Percentiles rank a stretch among this genome's conserved stretches.
phyloP scores from a whole-genome alignment of 345 rosid genomes.

The Brassica cretica region DNA sequence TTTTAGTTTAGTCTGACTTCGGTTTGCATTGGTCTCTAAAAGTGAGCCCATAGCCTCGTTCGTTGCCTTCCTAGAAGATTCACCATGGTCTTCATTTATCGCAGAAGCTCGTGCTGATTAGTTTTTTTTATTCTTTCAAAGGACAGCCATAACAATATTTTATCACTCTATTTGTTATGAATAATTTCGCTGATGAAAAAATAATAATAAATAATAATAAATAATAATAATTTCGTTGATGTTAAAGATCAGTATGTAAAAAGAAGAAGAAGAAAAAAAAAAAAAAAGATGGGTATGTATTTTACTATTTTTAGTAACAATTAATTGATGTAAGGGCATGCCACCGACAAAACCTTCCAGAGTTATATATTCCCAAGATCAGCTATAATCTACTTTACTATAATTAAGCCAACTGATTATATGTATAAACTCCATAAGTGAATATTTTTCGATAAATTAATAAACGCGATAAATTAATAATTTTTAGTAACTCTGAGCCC shows the following conservation, averaged over 20 bases:
- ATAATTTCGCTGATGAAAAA: neutral
- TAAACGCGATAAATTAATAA: too few relatives aligned
- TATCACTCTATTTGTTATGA: slow-evolving; percentile 2
- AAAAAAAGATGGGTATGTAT: neutral
- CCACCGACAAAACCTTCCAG: slow-evolving; percentile 28
- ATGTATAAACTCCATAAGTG: too few relatives aligned
- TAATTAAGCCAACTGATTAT: neutral
- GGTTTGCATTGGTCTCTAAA: slow-evolving; percentile 21
- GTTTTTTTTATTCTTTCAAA: neutral
- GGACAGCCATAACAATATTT: neutral
- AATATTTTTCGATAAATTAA: too few relatives aligned
- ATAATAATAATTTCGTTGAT: neutral
- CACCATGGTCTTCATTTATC: slow-evolving; percentile 35
- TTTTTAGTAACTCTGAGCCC: too few relatives aligned
- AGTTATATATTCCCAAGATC: slow-evolving; percentile 10
- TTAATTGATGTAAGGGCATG: slow-evolving; percentile 6
- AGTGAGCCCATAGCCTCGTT: slow-evolving; percentile 24
- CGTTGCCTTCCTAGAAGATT: slow-evolving; percentile 34
- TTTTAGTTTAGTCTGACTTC: slow-evolving; percentile 14
- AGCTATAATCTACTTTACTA: slow-evolving; percentile 3
- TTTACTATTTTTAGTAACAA: neutral
- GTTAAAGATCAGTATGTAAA: neutral
- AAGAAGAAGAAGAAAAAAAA: too few relatives aligned
- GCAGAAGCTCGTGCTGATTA: slow-evolving; percentile 12
- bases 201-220: too few relatives aligned